Percentiles rank a stretch among this genome's conserved stretches.
These are phyloP conservation scores for Psilocybe cyanescens DNA, from an alignment of 768 basidiomycete genomes.

Conservation along the genomic window DNA sequence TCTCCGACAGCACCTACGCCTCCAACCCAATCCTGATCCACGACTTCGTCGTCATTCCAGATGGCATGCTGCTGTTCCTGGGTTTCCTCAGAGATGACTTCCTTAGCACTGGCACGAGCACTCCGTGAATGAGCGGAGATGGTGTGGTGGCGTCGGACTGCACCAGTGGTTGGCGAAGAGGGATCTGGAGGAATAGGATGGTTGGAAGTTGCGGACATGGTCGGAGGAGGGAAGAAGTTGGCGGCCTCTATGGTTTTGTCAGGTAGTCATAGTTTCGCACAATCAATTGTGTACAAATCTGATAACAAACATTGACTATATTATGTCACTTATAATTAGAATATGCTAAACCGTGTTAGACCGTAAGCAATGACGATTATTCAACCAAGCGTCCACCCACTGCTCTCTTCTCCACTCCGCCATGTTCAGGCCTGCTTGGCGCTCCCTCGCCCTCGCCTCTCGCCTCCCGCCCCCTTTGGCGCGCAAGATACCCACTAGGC, in stretches of 20 bases:
- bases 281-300: conserved; percentile 25
- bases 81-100: conserved; percentile 69
- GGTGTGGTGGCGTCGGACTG: conserved; percentile 83
- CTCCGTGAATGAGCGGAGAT: conserved; percentile 77
- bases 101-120: conserved; percentile 61
- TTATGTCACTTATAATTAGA: conserved; percentile 7
- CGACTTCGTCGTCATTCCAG: conserved; percentile 78
- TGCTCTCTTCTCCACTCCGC: conserved; percentile 19
- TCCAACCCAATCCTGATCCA: conserved; percentile 82
- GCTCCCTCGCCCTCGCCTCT: conserved; percentile 17
- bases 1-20: conserved; percentile 84
- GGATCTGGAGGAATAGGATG: conserved; percentile 44
- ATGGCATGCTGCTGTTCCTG: conserved; percentile 54
- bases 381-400: conserved; percentile 1
- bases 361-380: conserved; percentile 8
- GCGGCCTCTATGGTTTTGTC: conserved; percentile 19
- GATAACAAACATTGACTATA: conserved; percentile 13
- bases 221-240: conserved; percentile 20
- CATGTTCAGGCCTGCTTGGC: conserved; percentile 24
- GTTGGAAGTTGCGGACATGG: conserved; percentile 38
- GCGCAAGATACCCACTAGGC: background rate
- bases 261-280: conserved; percentile 29
- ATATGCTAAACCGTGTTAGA: background rate
- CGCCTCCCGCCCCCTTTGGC: conserved; percentile 11
- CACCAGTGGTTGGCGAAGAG: conserved; percentile 43